Conservation (phyloP, 1,139 yeast species). For the Pichia sp. region DNA sequence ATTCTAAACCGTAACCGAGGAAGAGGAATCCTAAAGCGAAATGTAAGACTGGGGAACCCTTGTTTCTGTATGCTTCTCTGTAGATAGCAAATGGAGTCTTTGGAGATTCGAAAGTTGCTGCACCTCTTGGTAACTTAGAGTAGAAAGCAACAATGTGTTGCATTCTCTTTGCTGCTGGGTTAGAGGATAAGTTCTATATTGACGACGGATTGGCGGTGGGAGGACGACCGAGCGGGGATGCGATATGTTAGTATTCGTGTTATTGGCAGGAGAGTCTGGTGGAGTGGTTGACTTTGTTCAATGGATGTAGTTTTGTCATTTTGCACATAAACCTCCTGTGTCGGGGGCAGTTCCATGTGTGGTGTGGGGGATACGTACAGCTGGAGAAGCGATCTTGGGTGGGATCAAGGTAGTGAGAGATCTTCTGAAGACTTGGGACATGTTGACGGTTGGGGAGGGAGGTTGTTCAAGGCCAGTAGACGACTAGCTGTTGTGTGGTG, state of each 20-base stretch:
- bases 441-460: conserved; percentile 26
- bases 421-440: conserved; percentile 91
- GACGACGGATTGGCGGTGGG: too few relatives aligned
- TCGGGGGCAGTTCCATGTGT: too few relatives aligned
- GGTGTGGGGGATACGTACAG: conserved; percentile 71
- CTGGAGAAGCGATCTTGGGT: conserved; percentile 97
- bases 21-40: conserved; percentile 66
- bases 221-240: too few relatives aligned
- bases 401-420: conserved; percentile 95
- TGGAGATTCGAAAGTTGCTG: conserved; percentile 73
- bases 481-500: background rate
- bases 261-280: too few relatives aligned
- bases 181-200: conserved; percentile 82
- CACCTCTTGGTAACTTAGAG: conserved; percentile 95
- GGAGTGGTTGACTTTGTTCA: too few relatives aligned
- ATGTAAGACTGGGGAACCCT: conserved; percentile 82
- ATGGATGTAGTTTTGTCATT: too few relatives aligned
- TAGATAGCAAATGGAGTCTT: conserved; percentile 71
- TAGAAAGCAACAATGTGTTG: conserved; percentile 93
- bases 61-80: conserved; percentile 75
- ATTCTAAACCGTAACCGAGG: conserved; percentile 90
- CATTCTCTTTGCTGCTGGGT: conserved; percentile 97
- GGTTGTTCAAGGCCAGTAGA: too few relatives aligned
- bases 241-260: too few relatives aligned
- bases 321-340: too few relatives aligned